phyloP scores from a whole-genome alignment of 306 rosid genomes.

The Cucumis sativus region DNA sequence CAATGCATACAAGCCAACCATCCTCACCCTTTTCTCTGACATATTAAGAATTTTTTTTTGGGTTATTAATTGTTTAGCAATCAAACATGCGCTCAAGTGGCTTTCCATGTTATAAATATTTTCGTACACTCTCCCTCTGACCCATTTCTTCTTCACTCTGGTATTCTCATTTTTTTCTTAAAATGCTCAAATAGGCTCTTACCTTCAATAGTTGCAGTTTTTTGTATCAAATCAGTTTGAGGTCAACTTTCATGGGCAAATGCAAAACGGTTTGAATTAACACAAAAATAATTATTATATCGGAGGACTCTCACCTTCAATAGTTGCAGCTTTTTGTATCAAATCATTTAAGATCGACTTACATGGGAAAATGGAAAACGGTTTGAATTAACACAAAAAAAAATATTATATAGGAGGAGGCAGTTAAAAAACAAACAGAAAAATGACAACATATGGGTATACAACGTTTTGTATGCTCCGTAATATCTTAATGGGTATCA shows the following conservation, averaged over 20 bases:
- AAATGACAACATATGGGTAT: neutral
- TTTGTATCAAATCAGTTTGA: neutral
- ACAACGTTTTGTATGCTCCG: neutral
- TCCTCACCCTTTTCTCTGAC: neutral
- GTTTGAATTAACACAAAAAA: neutral
- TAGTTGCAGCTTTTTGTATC: neutral
- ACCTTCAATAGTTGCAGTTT: neutral
- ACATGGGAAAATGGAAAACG: neutral
- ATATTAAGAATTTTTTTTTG: neutral
- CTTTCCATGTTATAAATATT: neutral
- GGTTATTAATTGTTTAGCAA: neutral
- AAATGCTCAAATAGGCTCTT: neutral
- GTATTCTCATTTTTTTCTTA: neutral
- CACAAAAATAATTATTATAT: neutral
- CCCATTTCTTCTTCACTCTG: neutral
- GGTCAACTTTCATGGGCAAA: neutral
- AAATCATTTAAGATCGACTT: neutral
- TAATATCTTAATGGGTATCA: neutral
- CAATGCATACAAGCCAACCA: neutral
- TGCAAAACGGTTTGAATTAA: neutral
- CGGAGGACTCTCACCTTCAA: neutral
- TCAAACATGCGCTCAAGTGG: neutral
- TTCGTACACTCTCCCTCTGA: neutral
- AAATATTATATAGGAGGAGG: neutral
- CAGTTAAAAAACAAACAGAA: neutral